These are phyloP conservation scores for Zizania palustris DNA, from an alignment of 202 grass and related monocot genomes.

Conservation along the genomic window DNA sequence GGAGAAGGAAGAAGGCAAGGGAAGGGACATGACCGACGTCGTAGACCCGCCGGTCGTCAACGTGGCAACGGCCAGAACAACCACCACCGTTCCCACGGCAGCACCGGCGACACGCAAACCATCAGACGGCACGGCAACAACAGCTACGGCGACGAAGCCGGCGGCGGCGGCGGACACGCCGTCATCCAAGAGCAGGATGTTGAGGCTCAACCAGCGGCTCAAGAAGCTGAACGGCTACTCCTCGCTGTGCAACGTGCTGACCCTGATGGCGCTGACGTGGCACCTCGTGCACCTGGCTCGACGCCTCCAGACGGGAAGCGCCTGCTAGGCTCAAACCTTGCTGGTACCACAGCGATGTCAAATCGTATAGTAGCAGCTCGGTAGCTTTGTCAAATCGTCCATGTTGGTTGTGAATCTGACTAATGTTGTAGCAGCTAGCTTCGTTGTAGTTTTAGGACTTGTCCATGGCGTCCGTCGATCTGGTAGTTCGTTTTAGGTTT, in stretches of 20 bases:
- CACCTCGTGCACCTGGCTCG: conserved; percentile 79
- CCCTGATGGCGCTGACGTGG: conserved; percentile 77
- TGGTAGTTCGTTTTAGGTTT: neutral
- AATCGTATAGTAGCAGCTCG: too few species aligned
- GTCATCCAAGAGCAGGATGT: conserved; percentile 45
- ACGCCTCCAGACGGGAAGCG: conserved; percentile 37
- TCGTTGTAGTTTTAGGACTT: too few species aligned
- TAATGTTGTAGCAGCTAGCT: neutral
- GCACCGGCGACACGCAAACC: neutral
- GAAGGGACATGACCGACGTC: conserved; percentile 60
- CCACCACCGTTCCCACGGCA: neutral
- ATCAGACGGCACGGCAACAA: neutral
- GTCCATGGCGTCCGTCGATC: neutral
- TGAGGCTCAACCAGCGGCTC: conserved; percentile 50
- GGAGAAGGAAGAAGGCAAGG: conserved; percentile 91
- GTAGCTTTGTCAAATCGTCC: neutral
- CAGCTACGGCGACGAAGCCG: neutral
- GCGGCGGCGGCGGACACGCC: conserved; percentile 35
- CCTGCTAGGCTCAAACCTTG: conserved; percentile 28
- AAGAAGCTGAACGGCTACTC: conserved; percentile 78
- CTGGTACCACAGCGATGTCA: too few species aligned
- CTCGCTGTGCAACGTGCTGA: conserved; percentile 70
- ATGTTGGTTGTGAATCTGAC: neutral
- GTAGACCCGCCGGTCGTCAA: conserved; percentile 34
- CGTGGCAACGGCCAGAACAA: neutral